These are phyloP conservation scores for Persicaria maculosa DNA, from an alignment of 148 eudicot species.

Conservation along the genomic window DNA sequence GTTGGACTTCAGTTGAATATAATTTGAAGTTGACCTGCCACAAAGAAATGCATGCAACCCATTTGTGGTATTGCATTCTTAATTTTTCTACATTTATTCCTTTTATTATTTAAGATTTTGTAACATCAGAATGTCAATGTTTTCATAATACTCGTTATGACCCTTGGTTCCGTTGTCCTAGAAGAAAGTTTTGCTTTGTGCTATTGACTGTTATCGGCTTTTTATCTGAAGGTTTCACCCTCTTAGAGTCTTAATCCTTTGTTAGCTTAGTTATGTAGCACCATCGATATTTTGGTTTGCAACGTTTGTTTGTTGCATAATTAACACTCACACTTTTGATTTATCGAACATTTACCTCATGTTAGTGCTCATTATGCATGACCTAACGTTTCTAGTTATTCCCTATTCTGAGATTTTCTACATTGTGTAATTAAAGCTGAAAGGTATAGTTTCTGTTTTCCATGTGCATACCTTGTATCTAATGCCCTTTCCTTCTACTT, in stretches of 20 bases:
- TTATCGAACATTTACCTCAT: too few relatives aligned
- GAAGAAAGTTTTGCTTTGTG: neutral
- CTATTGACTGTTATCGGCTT: too few relatives aligned
- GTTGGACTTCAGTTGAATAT: neutral
- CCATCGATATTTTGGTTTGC: neutral
- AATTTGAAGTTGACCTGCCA: neutral
- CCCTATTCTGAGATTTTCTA: too few relatives aligned
- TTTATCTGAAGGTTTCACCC: too few relatives aligned
- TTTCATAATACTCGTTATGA: neutral
- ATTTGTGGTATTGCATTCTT: neutral
- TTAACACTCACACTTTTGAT: too few relatives aligned
- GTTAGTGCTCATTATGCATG: too few relatives aligned
- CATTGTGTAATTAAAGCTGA: too few relatives aligned
- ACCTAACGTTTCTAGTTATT: too few relatives aligned
- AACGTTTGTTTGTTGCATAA: neutral
- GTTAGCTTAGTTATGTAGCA: neutral
- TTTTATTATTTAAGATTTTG: neutral
- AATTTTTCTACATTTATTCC: neutral
- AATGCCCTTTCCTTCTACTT: neutral
- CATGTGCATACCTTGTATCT: neutral
- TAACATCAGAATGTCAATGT: neutral
- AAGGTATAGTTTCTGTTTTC: too few relatives aligned
- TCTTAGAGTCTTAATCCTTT: too few relatives aligned
- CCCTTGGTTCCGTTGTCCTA: neutral
- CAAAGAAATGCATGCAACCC: neutral